Base-by-base conservation (phyloP, 1,284 basidiomycete genomes). In the Hemileia vastatrix region DNA sequence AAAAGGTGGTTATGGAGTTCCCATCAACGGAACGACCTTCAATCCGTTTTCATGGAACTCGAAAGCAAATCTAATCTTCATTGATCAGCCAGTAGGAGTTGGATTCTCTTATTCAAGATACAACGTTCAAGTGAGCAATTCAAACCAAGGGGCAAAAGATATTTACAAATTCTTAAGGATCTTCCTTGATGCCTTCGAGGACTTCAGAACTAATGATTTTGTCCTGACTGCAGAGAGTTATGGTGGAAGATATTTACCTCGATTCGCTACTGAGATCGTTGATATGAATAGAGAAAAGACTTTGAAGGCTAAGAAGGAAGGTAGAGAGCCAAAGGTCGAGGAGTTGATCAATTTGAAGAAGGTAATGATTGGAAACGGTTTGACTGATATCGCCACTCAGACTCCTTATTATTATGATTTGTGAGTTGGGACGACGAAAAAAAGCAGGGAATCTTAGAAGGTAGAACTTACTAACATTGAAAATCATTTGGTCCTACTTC, bases 281-380 rank as follows among this genome's bases (percentile, higher is more conserved):
- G 89, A 92, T 75, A 84, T 87, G 66, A 92, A 93, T 72, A 57
- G 64, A 44, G n/a, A n/a, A n/a, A 77, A 80, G 4, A 72, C 75
- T 27, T 78, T 87, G 11, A 65, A 65, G 24, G 71, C 71, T 4
- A 40, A 60, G 33, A 77, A 81, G n/a, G 80, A 79, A 0, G 86
- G 85, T 1, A 73, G 84, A 67, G 81, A 82, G 4, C 85, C 86
- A 0, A n/a, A n/a, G n/a, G n/a, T n/a, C n/a, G n/a, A n/a, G n/a
- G n/a, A n/a, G n/a, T n/a, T n/a, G n/a, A 82, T 93, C 69, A 91
- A 92, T 72, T 78, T 93, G 4, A 81, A 83, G 53, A 87, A 86
- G 15, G 79, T 88, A 36, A 82, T 91, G 78, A 89, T 93, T 56
- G 89, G 90, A 80, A 78, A 77, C 65, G 80, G 80, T 5, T 71